Conservation (phyloP, 2,329 filamentous ascomycete genomes). For the Alternaria sp. region DNA sequence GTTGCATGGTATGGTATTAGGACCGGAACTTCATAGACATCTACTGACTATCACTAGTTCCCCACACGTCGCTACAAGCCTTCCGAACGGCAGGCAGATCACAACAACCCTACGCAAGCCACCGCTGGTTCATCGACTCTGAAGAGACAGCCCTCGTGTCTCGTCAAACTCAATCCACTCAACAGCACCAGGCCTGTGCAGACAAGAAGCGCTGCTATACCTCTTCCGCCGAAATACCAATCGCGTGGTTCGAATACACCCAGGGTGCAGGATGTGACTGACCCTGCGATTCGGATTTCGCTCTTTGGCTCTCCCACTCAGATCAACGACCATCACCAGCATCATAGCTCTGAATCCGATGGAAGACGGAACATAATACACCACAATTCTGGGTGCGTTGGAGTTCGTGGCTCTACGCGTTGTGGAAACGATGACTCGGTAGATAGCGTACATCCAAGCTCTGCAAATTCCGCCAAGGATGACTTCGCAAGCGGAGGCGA, state of each 20-base stretch:
- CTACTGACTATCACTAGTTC: neutral
- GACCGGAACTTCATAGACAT: neutral
- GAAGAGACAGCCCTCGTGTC: neutral
- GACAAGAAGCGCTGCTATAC: neutral
- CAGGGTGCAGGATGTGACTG: slow-evolving; percentile 6
- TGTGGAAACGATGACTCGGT: neutral
- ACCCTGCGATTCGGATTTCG: neutral
- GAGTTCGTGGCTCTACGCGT: neutral
- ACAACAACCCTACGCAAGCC: neutral
- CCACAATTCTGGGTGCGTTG: neutral
- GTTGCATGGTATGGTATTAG: slow-evolving; percentile 6
- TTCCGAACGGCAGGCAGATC: neutral
- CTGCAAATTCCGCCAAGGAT: slow-evolving; percentile 2
- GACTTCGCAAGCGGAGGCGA: neutral
- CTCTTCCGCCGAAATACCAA: slow-evolving; percentile 5
- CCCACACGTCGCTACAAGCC: neutral
- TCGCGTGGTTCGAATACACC: slow-evolving; percentile 1
- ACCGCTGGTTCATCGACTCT: neutral
- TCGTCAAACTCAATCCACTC: neutral
- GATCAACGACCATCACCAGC: slow-evolving; percentile 1
- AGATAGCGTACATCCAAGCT: neutral
- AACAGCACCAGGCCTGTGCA: slow-evolving; percentile 1
- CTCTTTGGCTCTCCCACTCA: slow-evolving; percentile 5
- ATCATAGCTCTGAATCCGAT: neutral
- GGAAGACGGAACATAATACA: neutral